phyloP scores from a whole-genome alignment of 2,329 filamentous ascomycete species.

The Monosporascus sp. region DNA sequence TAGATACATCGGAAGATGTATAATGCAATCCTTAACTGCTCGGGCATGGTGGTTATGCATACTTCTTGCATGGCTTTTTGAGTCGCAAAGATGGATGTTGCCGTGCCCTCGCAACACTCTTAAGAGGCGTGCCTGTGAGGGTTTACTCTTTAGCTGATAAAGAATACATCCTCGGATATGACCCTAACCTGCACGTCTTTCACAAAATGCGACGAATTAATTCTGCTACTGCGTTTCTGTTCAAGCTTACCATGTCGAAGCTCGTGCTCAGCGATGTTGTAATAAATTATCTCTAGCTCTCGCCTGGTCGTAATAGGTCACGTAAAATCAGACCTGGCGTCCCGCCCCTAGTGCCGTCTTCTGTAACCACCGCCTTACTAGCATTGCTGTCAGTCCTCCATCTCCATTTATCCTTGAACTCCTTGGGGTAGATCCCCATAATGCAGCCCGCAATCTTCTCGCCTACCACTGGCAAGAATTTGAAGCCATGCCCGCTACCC shows the following conservation, averaged over 20 bases:
- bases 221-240: background rate
- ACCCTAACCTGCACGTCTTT: background rate
- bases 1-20: background rate
- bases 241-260: background rate
- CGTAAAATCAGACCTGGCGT: slow-evolving; percentile 39
- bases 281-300: slow-evolving; percentile 12
- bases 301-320: slow-evolving; percentile 33
- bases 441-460: slow-evolving; percentile 56
- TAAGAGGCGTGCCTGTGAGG: background rate
- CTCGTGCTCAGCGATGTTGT: background rate
- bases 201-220: too few species aligned
- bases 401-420: slow-evolving; percentile 53
- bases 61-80: background rate
- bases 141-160: background rate
- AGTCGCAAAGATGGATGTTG: background rate
- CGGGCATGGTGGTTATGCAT: background rate
- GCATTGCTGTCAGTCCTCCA: slow-evolving; percentile 55
- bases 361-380: slow-evolving; percentile 37
- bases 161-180: background rate
- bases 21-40: background rate
- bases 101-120: background rate
- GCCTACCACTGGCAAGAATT: slow-evolving; percentile 63
- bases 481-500: slow-evolving; percentile 62
- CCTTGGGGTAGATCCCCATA: slow-evolving; percentile 36
- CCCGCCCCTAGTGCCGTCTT: slow-evolving; percentile 50